phyloP scores from a whole-genome alignment of 1,284 basidiomycete genomes.

The Boletus semigastroideus region DNA sequence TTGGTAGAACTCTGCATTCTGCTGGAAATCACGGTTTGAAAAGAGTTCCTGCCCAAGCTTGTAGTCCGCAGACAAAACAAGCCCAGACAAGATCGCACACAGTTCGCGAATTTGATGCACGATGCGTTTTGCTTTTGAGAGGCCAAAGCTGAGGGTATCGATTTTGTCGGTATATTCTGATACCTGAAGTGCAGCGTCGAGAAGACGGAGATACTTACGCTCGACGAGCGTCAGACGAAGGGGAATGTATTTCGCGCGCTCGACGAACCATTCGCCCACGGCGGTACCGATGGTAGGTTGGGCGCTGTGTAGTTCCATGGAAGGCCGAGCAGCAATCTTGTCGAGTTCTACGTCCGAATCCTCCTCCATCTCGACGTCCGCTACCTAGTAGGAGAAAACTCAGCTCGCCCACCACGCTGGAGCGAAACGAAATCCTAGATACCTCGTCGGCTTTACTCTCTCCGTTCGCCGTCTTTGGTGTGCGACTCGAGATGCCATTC shows the following conservation, averaged over 20 bases:
- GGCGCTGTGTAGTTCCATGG: constrained; percentile 42
- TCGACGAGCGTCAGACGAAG: constrained; percentile 68
- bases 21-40: constrained; percentile 70
- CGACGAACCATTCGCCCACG: constrained; percentile 80
- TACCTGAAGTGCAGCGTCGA: constrained; percentile 77
- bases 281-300: constrained; percentile 56
- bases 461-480: not conserved
- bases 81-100: constrained; percentile 78
- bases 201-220: constrained; percentile 75
- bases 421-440: not conserved
- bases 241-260: constrained; percentile 75
- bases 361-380: constrained; percentile 40
- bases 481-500: constrained; percentile 17
- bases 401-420: not conserved
- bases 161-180: constrained; percentile 87
- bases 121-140: constrained; percentile 77
- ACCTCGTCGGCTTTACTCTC: constrained; percentile 20
- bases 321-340: constrained; percentile 23
- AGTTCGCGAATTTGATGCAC: constrained; percentile 80
- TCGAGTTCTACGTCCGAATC: constrained; percentile 52
- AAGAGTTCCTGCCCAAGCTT: constrained; percentile 83
- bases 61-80: constrained; percentile 77
- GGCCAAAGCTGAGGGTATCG: constrained; percentile 69
- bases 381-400: constrained; percentile 19
- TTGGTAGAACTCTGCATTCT: constrained; percentile 76